Conservation (phyloP, 176 grass and related monocot species). For the Oryza glumipatula region DNA sequence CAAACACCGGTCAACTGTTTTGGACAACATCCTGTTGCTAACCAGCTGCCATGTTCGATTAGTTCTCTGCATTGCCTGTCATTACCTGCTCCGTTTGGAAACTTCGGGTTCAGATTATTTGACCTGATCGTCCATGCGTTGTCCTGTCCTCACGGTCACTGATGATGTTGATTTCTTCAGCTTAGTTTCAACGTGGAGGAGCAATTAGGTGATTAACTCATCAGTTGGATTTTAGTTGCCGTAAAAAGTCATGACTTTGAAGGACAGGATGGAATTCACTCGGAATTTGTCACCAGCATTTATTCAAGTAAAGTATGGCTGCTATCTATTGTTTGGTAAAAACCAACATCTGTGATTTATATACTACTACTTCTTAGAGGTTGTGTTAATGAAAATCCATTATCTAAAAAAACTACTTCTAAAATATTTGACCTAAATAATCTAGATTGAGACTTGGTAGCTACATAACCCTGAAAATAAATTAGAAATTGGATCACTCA, state of each 20-base stretch:
- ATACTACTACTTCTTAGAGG: too few relatives aligned
- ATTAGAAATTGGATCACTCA: too few relatives aligned
- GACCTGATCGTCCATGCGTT: not conserved
- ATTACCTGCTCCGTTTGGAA: not conserved
- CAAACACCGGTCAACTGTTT: conserved; percentile 13
- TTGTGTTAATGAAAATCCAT: too few relatives aligned
- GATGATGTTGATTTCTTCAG: not conserved
- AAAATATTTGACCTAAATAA: too few relatives aligned
- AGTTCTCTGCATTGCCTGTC: not conserved
- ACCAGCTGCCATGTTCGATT: conserved; percentile 1
- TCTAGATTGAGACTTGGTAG: too few relatives aligned
- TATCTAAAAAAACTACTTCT: too few relatives aligned
- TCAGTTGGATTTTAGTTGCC: conserved; percentile 5
- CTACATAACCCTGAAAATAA: too few relatives aligned
- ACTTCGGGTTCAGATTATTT: not conserved
- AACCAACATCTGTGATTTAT: not conserved
- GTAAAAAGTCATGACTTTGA: not conserved
- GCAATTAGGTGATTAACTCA: not conserved
- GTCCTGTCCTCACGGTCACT: not conserved
- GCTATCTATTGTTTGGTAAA: not conserved
- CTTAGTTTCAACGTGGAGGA: not conserved
- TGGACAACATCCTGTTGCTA: not conserved
- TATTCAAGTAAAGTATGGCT: not conserved
- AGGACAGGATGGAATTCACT: not conserved
- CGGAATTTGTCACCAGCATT: not conserved